Conservation (phyloP, 306 rosid species). For the Acacia crassicarpa region DNA sequence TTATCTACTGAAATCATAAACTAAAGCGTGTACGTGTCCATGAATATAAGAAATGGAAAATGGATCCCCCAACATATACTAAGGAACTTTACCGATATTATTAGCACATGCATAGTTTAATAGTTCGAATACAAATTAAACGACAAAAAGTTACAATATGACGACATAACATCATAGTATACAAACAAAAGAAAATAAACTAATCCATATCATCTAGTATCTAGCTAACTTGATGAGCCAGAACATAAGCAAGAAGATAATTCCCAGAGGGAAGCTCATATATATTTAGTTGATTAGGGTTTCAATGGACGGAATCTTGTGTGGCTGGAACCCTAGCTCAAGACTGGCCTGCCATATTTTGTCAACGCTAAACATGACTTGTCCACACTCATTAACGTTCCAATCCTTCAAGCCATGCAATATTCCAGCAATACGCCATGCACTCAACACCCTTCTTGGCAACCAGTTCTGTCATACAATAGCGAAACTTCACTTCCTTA, state of each 20-base stretch:
- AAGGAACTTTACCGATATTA: too few species aligned
- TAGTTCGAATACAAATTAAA: not conserved
- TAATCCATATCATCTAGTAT: too few species aligned
- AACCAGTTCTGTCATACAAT: slow-evolving; percentile 59
- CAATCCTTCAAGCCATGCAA: slow-evolving; percentile 72
- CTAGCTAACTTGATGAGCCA: not conserved
- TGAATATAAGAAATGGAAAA: too few species aligned
- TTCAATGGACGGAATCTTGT: slow-evolving; percentile 28
- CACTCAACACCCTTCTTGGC: slow-evolving; percentile 84
- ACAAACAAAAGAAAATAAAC: not conserved
- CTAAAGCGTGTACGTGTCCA: too few species aligned
- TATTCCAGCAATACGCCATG: slow-evolving; percentile 70
- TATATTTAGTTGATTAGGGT: too few species aligned
- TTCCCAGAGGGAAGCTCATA: too few species aligned
- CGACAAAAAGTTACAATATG: not conserved
- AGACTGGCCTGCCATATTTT: slow-evolving; percentile 68
- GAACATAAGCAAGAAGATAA: not conserved
- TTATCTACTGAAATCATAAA: too few species aligned
- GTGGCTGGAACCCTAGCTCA: slow-evolving; percentile 67
- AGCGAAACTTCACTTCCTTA: not conserved
- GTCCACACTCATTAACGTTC: slow-evolving; percentile 65
- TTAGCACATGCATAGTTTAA: too few species aligned
- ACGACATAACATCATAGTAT: not conserved
- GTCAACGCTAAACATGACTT: slow-evolving; percentile 43
- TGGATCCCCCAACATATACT: too few species aligned